Conservation (phyloP, 495 filamentous ascomycete species). For the Lophiotrema nucula region DNA sequence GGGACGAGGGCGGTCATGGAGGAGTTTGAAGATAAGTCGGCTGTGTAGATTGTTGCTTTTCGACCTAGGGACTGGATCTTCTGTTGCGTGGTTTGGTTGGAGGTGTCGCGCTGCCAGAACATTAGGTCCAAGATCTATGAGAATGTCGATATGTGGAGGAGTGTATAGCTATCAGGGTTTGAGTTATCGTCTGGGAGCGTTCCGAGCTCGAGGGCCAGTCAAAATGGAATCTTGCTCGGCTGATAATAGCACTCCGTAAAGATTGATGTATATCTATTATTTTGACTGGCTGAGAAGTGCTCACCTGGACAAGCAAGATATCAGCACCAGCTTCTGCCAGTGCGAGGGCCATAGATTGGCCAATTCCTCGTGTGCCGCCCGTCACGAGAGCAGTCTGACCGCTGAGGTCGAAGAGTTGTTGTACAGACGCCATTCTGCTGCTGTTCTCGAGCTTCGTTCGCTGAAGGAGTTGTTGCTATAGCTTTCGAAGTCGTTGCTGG, state of each 20-base stretch:
- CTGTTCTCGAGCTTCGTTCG: too few species aligned
- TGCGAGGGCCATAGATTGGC: constrained; percentile 76
- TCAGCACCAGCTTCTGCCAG: constrained; percentile 84
- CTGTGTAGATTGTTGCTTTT: constrained; percentile 64
- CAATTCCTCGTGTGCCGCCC: constrained; percentile 85
- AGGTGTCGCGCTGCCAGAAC: constrained; percentile 58
- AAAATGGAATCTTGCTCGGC: too few species aligned
- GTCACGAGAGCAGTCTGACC: constrained; percentile 82
- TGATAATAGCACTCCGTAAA: too few species aligned
- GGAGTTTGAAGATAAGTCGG: constrained; percentile 64
- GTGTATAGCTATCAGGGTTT: too few species aligned
- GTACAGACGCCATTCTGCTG: constrained; percentile 38
- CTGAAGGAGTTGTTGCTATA: background rate
- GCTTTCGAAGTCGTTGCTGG: background rate
- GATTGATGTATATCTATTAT: too few species aligned
- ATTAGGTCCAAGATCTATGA: background rate
- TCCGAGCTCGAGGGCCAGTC: too few species aligned
- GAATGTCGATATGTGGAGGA: background rate
- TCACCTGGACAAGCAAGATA: constrained; percentile 62
- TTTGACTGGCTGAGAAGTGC: background rate
- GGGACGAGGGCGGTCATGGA: constrained; percentile 64
- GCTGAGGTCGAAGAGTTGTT: constrained; percentile 43
- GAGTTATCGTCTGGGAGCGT: too few species aligned
- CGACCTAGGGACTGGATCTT: constrained; percentile 65
- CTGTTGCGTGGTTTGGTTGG: constrained; percentile 62